phyloP scores from a whole-genome alignment of 495 filamentous ascomycete species.

The Evansstolkia leycettana region DNA sequence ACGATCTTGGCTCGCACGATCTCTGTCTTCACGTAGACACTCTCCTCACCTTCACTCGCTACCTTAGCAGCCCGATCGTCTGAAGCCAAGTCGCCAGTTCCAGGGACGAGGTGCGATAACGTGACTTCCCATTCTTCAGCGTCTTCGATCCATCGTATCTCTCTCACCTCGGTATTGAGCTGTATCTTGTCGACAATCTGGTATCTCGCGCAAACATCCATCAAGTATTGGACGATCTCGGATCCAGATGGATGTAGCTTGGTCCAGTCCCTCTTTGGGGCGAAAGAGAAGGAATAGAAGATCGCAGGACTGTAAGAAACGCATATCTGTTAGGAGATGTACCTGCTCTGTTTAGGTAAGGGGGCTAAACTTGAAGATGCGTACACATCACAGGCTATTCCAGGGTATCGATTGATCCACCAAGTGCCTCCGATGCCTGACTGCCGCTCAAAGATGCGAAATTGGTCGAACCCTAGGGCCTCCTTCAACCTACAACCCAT shows the following conservation, averaged over 20 bases:
- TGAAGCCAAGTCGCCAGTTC: slow-evolving; percentile 34
- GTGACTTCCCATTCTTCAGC: slow-evolving; percentile 46
- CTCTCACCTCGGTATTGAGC: slow-evolving; percentile 41
- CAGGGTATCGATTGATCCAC: slow-evolving; percentile 57
- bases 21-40: slow-evolving; percentile 29
- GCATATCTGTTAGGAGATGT: too few relatives aligned
- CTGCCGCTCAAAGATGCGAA: slow-evolving; percentile 52
- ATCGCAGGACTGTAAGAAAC: slow-evolving; percentile 30
- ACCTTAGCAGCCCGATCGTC: slow-evolving; percentile 19
- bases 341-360: too few relatives aligned
- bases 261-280: slow-evolving; percentile 45
- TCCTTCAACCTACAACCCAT: slow-evolving; percentile 51
- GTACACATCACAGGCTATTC: slow-evolving; percentile 41
- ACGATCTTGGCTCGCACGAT: slow-evolving; percentile 43
- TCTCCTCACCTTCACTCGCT: slow-evolving; percentile 20
- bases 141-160: slow-evolving; percentile 32
- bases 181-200: slow-evolving; percentile 47
- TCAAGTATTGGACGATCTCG: slow-evolving; percentile 50
- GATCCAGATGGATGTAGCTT: slow-evolving; percentile 38
- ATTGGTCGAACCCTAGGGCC: slow-evolving; percentile 46
- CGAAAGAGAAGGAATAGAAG: slow-evolving; percentile 54
- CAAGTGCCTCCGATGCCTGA: slow-evolving; percentile 55
- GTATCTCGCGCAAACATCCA: slow-evolving; percentile 43
- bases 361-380: background rate
- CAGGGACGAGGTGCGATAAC: slow-evolving; percentile 33